Evolutionary conservation across 1,139 yeast genomes (phyloP), one percentile per base, ranked within the genome.

Genomic region (Williopsis jadinii): DNA sequence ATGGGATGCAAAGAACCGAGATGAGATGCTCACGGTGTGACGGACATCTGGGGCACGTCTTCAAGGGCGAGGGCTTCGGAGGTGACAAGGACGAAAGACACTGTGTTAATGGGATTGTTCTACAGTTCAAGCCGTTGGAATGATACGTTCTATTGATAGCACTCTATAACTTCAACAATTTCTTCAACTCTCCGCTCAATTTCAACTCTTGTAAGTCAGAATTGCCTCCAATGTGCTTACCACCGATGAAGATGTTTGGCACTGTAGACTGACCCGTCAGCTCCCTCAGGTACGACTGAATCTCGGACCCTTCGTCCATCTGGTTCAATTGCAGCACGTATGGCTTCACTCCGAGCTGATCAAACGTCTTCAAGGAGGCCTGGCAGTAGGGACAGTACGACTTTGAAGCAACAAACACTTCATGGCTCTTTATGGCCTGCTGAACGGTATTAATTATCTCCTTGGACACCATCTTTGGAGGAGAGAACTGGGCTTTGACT

Each of bases 191-290:
- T 44, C 74, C 75, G 37, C 54, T 48, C 30, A 59, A 55, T 49
- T 70, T 69, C 61, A 80, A 71, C 36, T 71, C 67, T 66, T 86
- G 95, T 48, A 90, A 70, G 54, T 84, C 95, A 39, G 90, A 81
- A 74, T 87, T 85, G 46, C 98, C 98, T 48, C 98, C 98, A 56
- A 92, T 78, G 68, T 87, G 96, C 66, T 86, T 73, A 45, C 95
- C 96, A 40, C 74, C 80, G 61, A 92, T 88, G 67, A 83, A 88
- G 51, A 92, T 76, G 64, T 84, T 90, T 49, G 98, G 98, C 45
- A 92, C 97, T 33, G 97, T 87, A 54, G 78, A 73, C 70, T 92
- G 97, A 48, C 96, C 95, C 34, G 95, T 83, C 50, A 87, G 63
- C 58, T 83, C 80, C 37, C 59, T 61, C 49, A 92, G 72, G 44